Evolutionary conservation across 495 filamentous ascomycete species (phyloP), one percentile per base, ranked within the genome.

Genomic region (Bacidia rubella): DNA sequence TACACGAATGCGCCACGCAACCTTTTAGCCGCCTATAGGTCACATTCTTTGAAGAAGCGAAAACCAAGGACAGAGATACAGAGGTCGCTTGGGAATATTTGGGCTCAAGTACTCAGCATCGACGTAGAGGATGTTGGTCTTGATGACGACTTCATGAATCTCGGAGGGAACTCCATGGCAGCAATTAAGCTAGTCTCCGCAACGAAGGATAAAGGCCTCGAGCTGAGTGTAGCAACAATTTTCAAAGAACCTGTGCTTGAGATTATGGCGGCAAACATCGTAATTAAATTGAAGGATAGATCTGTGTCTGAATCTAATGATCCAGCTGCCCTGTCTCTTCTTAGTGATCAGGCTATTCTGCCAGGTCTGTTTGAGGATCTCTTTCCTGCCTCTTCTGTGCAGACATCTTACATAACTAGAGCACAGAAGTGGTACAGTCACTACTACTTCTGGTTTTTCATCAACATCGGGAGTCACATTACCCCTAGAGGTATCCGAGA

Each of bases 141-240:
- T 0, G 65, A 70, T 11, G 69, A 73, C 51, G 69, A 69, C 56
- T 74, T 74, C 57, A 70, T 74, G 63, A 64, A 66, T 1, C 63
- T 70, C 0, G 71, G 71, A 26, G 71, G 71, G 26, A 68, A 73
- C 53, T 74, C 71, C 11, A 61, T 74, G 9, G 47, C 67, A 4
- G 71, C 71, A 1, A 74, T 74, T 68, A 70, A 69, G 29, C 47
- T 74, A 7, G 68, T 69, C 0, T 67, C 70, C 1, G 59, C 54
- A 11, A 65, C 70, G 17, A 66, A 68, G 19, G 51, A 48, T 1
- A 56, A 66, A 24, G 67, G 67, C 3, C 63, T 71, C 43, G 49
- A 27, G 2, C 43, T 74, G 47, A 62, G 62, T 1, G 68, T 72
- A 11, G 67, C 70, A 1, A 65, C 68, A 41, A 66, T 72, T 45